These are phyloP conservation scores for Pelargonium fulgidum DNA, from an alignment of 441 rosid species.

Conservation along the genomic window DNA sequence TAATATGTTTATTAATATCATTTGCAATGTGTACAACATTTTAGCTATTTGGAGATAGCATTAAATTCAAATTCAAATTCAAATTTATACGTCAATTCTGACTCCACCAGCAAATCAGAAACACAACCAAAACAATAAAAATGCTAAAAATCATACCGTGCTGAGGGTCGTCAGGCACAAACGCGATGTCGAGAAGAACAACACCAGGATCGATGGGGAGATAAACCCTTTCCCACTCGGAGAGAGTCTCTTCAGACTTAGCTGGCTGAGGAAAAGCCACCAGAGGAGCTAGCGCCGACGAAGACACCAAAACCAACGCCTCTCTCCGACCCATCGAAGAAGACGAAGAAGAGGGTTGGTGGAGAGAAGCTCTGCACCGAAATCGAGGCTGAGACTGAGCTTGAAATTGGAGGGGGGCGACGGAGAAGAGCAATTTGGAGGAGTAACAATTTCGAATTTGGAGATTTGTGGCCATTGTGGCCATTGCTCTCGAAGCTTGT, in stretches of 20 bases:
- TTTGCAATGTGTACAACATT: too few relatives aligned
- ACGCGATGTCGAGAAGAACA: conserved; percentile 89
- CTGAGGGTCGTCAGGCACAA: conserved; percentile 67
- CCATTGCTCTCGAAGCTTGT: background rate
- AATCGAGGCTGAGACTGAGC: conserved; percentile 1
- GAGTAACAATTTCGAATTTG: conserved; percentile 1
- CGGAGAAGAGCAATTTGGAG: background rate
- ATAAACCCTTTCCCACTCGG: conserved; percentile 74
- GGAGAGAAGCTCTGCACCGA: background rate
- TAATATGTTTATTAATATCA: too few relatives aligned
- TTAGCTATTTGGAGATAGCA: too few relatives aligned
- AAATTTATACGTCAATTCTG: background rate
- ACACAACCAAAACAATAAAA: background rate
- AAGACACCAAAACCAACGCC: background rate
- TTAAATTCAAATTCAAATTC: background rate
- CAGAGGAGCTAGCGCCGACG: conserved; percentile 24
- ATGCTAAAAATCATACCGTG: conserved; percentile 42
- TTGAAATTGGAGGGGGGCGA: background rate
- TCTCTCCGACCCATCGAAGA: background rate
- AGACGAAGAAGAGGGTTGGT: background rate
- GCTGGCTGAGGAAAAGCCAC: conserved; percentile 21
- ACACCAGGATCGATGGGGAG: conserved; percentile 93
- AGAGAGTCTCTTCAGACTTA: conserved; percentile 47
- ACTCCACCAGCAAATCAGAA: background rate
- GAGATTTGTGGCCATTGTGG: background rate